Base-by-base conservation (phyloP, 2,329 filamentous ascomycete species). In the Beauveria medogensis region DNA sequence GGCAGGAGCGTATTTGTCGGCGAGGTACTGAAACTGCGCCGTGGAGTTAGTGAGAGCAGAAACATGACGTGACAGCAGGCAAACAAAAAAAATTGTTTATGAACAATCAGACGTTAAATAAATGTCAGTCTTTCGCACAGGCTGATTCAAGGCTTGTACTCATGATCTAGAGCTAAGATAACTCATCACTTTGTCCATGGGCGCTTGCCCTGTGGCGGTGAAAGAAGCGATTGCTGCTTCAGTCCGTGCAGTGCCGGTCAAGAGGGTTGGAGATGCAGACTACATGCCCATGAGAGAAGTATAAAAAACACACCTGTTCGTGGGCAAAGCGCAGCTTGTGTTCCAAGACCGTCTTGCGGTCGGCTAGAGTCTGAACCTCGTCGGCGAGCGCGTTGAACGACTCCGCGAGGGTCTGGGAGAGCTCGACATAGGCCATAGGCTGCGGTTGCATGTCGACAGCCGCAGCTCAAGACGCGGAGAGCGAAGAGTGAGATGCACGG, bases 131-230 rank as follows among this genome's bases (percentile, higher is more conserved):
- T 83, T 59, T 75, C 70, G 73, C 72, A 74, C 67, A 67, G 66
- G 63, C 62, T 64, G 78, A 77, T 80, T 78, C 79, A 74, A 69
- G 64, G 65, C 64, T 65, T 71, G 80, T 83, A 80, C 86, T 90
- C 82, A 80, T 87, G 88, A 89, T 91, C 88, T 91, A 91, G 88
- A 91, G 88, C 88, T 91, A 90, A 88, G 71, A 63, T 73, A 69
- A 69, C 70, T 75, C 74, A 76, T 76, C 73, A 76, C 72, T 65
- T 67, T 70, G 67, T 67, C 61, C 63, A 59, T n/a, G 20, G 59
- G 61, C 24, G 20, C 51, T 56, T 60, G 47, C 53, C 46, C 62
- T 20, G 22, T 40, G 53, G n/a, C 24, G 61, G 58, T 67, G 52
- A 58, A 55, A 40, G 53, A 22, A 46, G 28, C 14, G 10, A 37